These are phyloP conservation scores for Cryphonectria carpinicola DNA, from an alignment of 2,329 filamentous ascomycete species.

Conservation along the genomic window DNA sequence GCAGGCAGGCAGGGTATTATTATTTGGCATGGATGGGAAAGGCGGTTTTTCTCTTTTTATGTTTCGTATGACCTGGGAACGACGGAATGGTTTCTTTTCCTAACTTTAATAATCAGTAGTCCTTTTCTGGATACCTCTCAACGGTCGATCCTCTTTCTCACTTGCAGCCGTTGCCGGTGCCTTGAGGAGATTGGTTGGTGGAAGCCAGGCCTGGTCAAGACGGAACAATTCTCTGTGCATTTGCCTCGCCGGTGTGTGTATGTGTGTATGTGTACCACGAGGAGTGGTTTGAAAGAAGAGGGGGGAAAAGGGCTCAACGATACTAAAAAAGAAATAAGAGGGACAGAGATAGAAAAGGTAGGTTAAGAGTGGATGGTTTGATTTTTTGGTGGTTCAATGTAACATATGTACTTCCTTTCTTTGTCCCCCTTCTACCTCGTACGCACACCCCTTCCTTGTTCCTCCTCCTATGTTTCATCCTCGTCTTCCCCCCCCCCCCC, in stretches of 20 bases:
- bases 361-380: slow-evolving; percentile 6
- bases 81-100: background rate
- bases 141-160: background rate
- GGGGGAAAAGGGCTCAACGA: background rate
- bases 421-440: background rate
- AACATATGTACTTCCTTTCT: slow-evolving; percentile 4
- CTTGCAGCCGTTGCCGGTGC: background rate
- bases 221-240: background rate
- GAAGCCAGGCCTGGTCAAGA: background rate
- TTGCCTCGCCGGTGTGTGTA: background rate
- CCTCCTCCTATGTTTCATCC: slow-evolving; percentile 1
- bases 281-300: background rate
- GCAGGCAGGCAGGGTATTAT: background rate
- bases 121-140: background rate
- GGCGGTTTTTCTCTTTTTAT: no score
- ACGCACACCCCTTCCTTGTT: background rate
- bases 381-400: background rate
- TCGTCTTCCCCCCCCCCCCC: no score
- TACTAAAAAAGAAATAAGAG: background rate
- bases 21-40: background rate
- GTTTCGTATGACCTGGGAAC: background rate
- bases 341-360: no score
- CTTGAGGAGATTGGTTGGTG: background rate
- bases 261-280: background rate
- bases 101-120: slow-evolving; percentile 3